phyloP scores from a whole-genome alignment of 129 eudicot species.

The Escallonia rubra region DNA sequence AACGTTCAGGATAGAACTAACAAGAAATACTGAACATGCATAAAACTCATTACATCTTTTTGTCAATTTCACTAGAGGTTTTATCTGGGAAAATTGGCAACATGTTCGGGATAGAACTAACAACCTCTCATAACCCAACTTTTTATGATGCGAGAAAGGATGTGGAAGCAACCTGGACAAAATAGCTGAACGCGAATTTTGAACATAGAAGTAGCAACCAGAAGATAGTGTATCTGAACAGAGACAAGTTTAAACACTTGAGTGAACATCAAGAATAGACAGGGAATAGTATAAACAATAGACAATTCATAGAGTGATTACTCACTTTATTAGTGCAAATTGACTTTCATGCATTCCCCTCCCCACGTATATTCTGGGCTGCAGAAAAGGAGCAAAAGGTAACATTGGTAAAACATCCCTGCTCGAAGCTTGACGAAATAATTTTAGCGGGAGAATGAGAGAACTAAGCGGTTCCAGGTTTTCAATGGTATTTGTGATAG shows the following conservation, averaged over 20 bases:
- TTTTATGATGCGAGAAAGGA: slow-evolving; percentile 11
- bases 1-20: slow-evolving; percentile 15
- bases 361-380: slow-evolving; percentile 95
- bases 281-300: no score
- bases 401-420: slow-evolving; percentile 7
- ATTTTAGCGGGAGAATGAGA: slow-evolving; percentile 7
- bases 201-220: slow-evolving; percentile 74
- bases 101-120: slow-evolving; percentile 15
- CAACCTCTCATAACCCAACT: slow-evolving; percentile 7
- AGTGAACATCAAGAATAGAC: no score
- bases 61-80: slow-evolving; percentile 74
- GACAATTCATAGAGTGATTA: slow-evolving; percentile 1
- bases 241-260: no score
- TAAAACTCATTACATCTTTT: slow-evolving; percentile 69
- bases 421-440: background rate
- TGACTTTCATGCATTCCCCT: slow-evolving; percentile 99
- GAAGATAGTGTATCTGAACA: slow-evolving; percentile 77
- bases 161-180: slow-evolving; percentile 55
- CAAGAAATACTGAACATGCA: slow-evolving; percentile 52
- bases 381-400: slow-evolving; percentile 31
- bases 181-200: slow-evolving; percentile 70
- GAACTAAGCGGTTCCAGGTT: background rate
- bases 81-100: slow-evolving; percentile 50
- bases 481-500: no score
- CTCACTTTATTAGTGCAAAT: slow-evolving; percentile 78